phyloP scores from a whole-genome alignment of 2,329 filamentous ascomycete species.

The Canariomyces notabilis region DNA sequence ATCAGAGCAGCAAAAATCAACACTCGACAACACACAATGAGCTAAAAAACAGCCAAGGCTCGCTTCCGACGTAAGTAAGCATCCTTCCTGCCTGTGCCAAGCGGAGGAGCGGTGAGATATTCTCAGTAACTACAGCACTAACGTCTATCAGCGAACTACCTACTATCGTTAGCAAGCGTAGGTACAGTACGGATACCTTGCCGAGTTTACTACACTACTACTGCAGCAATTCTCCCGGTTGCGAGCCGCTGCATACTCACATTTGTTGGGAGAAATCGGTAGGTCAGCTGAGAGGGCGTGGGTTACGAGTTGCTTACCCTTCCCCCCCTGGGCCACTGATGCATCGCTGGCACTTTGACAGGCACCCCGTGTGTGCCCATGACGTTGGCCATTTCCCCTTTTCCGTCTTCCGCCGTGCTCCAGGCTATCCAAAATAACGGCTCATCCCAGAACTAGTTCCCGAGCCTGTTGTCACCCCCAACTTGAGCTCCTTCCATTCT shows the following conservation, averaged over 20 bases:
- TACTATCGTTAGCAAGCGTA: too few relatives aligned
- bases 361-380: slow-evolving; percentile 7
- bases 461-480: not conserved
- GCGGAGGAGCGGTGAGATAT: slow-evolving; percentile 24
- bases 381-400: slow-evolving; percentile 10
- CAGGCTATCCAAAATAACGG: slow-evolving; percentile 5
- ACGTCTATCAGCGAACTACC: too few relatives aligned
- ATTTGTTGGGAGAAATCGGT: slow-evolving; percentile 22
- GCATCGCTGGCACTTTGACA: not conserved
- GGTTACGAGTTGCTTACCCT: too few relatives aligned
- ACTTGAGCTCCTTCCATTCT: not conserved
- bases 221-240: slow-evolving; percentile 24
- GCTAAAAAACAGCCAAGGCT: not conserved
- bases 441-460: slow-evolving; percentile 1
- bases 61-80: not conserved
- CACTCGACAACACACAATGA: not conserved
- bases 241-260: slow-evolving; percentile 19
- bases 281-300: slow-evolving; percentile 18
- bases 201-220: too few relatives aligned
- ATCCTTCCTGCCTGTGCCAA: slow-evolving; percentile 7
- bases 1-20: too few relatives aligned
- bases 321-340: slow-evolving; percentile 16
- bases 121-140: too few relatives aligned
- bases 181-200: too few relatives aligned
- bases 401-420: slow-evolving; percentile 11